Percentiles rank a stretch among this genome's conserved stretches.
Evolutionary conservation across 495 filamentous ascomycete species (phyloP).

Genomic region (Penicillium daleae): DNA sequence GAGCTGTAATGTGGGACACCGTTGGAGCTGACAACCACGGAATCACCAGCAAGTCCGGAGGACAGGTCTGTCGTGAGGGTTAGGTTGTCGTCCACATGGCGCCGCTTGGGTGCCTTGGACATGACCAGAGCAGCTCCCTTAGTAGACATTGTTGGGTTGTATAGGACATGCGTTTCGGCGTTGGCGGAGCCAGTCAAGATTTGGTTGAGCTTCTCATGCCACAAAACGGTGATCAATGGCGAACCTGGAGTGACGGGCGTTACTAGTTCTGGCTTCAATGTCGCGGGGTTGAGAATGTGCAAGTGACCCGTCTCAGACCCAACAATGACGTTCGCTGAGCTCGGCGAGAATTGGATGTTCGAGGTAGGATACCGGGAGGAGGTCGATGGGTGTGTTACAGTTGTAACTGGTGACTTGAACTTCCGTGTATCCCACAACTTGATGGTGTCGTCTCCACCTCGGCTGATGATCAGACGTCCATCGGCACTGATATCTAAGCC

Average conservation of each 20-base stretch:
- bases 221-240: slow-evolving; percentile 80
- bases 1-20: slow-evolving; percentile 51
- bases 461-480: slow-evolving; percentile 83
- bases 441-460: slow-evolving; percentile 87
- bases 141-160: slow-evolving; percentile 78
- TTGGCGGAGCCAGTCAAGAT: slow-evolving; percentile 93
- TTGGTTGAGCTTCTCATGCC: slow-evolving; percentile 95
- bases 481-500: slow-evolving; percentile 91
- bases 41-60: slow-evolving; percentile 79
- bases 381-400: slow-evolving; percentile 78
- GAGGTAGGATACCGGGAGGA: slow-evolving; percentile 80
- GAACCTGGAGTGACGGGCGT: slow-evolving; percentile 84
- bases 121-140: slow-evolving; percentile 87
- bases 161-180: slow-evolving; percentile 85
- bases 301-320: slow-evolving; percentile 86
- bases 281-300: slow-evolving; percentile 91
- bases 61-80: slow-evolving; percentile 80
- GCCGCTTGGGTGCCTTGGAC: slow-evolving; percentile 89
- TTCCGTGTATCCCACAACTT: slow-evolving; percentile 97
- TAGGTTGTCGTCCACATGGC: slow-evolving; percentile 92
- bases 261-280: slow-evolving; percentile 78
- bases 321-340: slow-evolving; percentile 78
- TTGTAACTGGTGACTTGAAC: slow-evolving; percentile 84
- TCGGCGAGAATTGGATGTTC: slow-evolving; percentile 88
- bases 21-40: slow-evolving; percentile 64